phyloP scores from a whole-genome alignment of 345 rosid species.

The Citrus cavaleriei region DNA sequence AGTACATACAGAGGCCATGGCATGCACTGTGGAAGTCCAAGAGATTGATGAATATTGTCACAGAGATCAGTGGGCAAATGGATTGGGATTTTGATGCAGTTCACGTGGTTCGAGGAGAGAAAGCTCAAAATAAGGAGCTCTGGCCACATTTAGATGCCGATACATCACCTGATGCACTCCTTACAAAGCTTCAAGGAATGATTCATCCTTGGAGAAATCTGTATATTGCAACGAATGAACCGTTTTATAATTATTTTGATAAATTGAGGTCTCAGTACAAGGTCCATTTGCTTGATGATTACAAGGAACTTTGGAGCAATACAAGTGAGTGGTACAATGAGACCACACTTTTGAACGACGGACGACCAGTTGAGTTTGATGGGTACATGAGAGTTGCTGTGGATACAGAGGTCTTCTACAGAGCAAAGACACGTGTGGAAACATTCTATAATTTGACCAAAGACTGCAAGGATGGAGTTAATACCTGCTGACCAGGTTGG shows the following conservation, averaged over 20 bases:
- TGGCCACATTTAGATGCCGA: slow-evolving; percentile 90
- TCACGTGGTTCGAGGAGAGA: slow-evolving; percentile 93
- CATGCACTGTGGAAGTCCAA: slow-evolving; percentile 87
- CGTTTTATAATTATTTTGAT: slow-evolving; percentile 81
- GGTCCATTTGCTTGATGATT: slow-evolving; percentile 85
- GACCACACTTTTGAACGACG: slow-evolving; percentile 58
- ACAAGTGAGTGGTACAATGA: slow-evolving; percentile 91
- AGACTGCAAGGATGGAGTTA: slow-evolving; percentile 91
- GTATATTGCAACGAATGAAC: slow-evolving; percentile 82
- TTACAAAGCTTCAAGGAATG: slow-evolving; percentile 52
- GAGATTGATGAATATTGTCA: slow-evolving; percentile 88
- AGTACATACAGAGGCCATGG: slow-evolving; percentile 80
- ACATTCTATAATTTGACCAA: slow-evolving; percentile 82
- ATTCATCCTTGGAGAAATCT: slow-evolving; percentile 76
- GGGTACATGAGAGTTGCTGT: slow-evolving; percentile 97
- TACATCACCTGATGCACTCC: slow-evolving; percentile 75
- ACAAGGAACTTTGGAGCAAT: slow-evolving; percentile 69
- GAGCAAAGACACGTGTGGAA: slow-evolving; percentile 75
- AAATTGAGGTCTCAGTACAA: slow-evolving; percentile 83
- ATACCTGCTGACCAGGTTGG: slow-evolving; percentile 66
- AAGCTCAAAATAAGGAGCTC: slow-evolving; percentile 69
- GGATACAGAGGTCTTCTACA: slow-evolving; percentile 82
- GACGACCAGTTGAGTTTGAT: slow-evolving; percentile 74
- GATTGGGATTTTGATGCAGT: slow-evolving; percentile 94
- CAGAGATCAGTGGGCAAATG: slow-evolving; percentile 80